Conservation (phyloP, 306 rosid genomes). For the Lotus japonicus region DNA sequence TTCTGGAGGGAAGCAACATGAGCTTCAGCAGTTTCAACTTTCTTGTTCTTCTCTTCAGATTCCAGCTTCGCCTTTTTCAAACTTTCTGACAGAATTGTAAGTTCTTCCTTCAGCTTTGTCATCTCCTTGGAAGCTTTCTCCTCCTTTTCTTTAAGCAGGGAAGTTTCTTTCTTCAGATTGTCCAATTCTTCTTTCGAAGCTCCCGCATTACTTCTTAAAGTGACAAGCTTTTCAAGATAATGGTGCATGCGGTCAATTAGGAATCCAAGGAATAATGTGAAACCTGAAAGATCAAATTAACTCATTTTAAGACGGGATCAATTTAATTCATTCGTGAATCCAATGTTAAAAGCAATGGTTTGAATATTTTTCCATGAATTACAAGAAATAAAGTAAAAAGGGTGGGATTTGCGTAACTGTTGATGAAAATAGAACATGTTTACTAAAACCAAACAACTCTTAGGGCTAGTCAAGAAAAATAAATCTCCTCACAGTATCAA, state of each 20-base stretch:
- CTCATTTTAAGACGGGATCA: neutral
- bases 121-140: slow-evolving; percentile 51
- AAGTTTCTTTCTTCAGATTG: slow-evolving; percentile 44
- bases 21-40: slow-evolving; percentile 59
- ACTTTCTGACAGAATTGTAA: slow-evolving; percentile 35
- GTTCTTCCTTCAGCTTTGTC: slow-evolving; percentile 43
- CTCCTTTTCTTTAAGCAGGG: slow-evolving; percentile 46
- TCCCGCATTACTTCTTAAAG: slow-evolving; percentile 40
- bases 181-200: slow-evolving; percentile 66
- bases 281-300: slow-evolving; percentile 45
- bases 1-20: slow-evolving; percentile 72
- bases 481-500: too few species aligned
- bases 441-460: too few species aligned
- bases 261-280: slow-evolving; percentile 74
- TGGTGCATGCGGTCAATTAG: slow-evolving; percentile 64
- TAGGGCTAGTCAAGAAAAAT: too few species aligned
- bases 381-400: too few species aligned
- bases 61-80: slow-evolving; percentile 64
- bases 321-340: too few species aligned
- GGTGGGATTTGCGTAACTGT: too few species aligned
- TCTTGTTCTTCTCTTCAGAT: slow-evolving; percentile 53
- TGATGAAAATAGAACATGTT: too few species aligned
- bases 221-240: slow-evolving; percentile 54
- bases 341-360: too few species aligned
- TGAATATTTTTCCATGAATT: too few species aligned